Base-by-base conservation (phyloP, 140 eudicot genomes). In the Anethum foeniculum region DNA sequence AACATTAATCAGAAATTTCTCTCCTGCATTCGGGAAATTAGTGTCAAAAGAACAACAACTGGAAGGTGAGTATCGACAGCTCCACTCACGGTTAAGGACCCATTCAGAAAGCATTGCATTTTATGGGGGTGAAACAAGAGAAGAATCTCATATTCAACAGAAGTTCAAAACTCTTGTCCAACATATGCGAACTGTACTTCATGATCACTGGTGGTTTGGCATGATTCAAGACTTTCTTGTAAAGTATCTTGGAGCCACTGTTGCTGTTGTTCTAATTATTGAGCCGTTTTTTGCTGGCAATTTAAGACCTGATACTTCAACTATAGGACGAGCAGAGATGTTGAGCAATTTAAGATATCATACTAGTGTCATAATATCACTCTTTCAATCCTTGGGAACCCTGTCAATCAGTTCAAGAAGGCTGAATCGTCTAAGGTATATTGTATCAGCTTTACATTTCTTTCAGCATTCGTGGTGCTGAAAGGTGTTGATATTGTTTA, bases 131-230 rank as follows among this genome's bases (percentile, higher is more conserved):
- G 99, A 93, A 90, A 87, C 81, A 64, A 86, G 98, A 86, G 99
- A 95, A 86, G 98, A 93, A 86, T 93, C 87, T 85, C 99, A 95
- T 85, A 95, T 95, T 80, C 99, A 87, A 87, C 84, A 93, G 80
- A 95, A 95, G 85, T 95, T 95, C 81, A 84, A 85, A 82, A 65
- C 85, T 71, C 96, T 95, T 82, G 85, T 93, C 81, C 27, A 65
- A 46, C 99, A 95, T 83, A 87, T 93, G 91, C 85, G 93, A 83
- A 84, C 73, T 71, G 99, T 95, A 84, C 97, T 86, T 48, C 99
- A 95, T 75, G 96, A 95, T 36, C 97, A 95, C 77, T 95, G 99
- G 99, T 95, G 99, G 99, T 95, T 95, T 89, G 99, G 99, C 83
- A 95, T 95, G 99, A 90, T 95, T 82, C 99, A 95, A 47, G 99